Base-by-base conservation (phyloP, 768 basidiomycete species). In the Pulveroboletus frians region DNA sequence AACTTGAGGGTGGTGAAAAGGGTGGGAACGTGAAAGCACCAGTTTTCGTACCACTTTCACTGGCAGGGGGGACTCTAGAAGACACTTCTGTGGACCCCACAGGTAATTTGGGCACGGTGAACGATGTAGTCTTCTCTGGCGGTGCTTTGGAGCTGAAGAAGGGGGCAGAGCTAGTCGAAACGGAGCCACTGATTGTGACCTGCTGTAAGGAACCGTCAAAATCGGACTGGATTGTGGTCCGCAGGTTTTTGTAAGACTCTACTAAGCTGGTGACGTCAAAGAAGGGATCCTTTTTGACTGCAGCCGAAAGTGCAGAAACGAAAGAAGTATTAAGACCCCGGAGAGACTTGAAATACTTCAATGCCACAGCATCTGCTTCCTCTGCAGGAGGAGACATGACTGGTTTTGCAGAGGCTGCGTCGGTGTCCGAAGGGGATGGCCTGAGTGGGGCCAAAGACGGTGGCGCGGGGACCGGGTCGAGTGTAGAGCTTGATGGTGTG, bases 241-340 rank as follows among this genome's bases (percentile, higher is more conserved):
- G 79, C 20, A 80, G 59, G 15, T 68, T 69, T 59, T 74, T 81
- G 66, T 90, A 90, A 37, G 73, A 73, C 50, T 81, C 77, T 9
- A 85, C 55, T 5, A 83, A 50, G 27, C 69, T 63, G n/a, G 75
- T 67, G 10, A 87, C 61, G 52, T 90, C 84, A n/a, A 68, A 62
- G 62, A 88, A 89, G 2, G 87, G 83, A 66, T 90, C 86, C 14
- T 75, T 69, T 42, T 84, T 78, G 18, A 86, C 71, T 18, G 79
- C 76, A 50, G 77, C 76, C 27, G 77, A 71, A 46, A 87, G 63
- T 13, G 78, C 74, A n/a, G 76, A 69, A 20, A 85, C 62, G 51
- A 89, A 71, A 3, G 84, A 85, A 30, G 76, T 66, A 58, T 90
- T 90, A 36, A 90, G 73, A 13, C 86, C 87, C 31, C 88, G 81